A percentile compares a stretch with the other conserved stretches of the same genome.
phyloP scores from a whole-genome alignment of 176 grass and related monocot genomes.

The Eleusine indica region DNA sequence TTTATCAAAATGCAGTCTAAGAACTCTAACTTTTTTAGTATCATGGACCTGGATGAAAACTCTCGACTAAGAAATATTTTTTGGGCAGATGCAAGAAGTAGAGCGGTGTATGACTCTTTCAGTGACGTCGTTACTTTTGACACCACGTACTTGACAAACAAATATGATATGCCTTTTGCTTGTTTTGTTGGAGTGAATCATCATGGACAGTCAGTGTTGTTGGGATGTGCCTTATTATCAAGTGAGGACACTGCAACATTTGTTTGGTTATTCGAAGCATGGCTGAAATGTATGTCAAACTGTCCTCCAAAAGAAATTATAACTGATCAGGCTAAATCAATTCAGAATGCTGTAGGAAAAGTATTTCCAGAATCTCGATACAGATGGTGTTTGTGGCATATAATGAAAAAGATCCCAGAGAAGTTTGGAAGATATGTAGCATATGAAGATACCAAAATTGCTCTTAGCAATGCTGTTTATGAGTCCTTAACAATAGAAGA shows the following conservation, averaged over 20 bases:
- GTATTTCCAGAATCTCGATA: conserved; percentile 16
- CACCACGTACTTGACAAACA: too few species aligned
- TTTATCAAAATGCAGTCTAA: conserved; percentile 37
- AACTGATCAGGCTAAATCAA: neutral
- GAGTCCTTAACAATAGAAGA: neutral
- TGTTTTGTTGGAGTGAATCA: too few species aligned
- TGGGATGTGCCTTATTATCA: too few species aligned
- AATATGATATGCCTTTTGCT: too few species aligned
- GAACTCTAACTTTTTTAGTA: conserved; percentile 27
- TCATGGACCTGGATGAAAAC: conserved; percentile 33
- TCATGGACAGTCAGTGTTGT: too few species aligned
- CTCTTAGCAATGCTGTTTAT: neutral
- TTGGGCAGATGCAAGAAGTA: conserved; percentile 42
- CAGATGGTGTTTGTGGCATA: conserved; percentile 16
- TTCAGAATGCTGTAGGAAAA: neutral
- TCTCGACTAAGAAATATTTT: conserved; percentile 23
- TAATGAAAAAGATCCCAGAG: conserved; percentile 10
- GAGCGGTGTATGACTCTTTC: conserved; percentile 15
- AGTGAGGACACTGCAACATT: neutral
- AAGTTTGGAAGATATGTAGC: neutral
- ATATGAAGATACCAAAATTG: neutral
- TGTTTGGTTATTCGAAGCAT: conserved; percentile 7
- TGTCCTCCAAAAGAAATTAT: neutral
- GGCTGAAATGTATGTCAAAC: neutral
- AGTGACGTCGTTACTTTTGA: too few species aligned